These are phyloP conservation scores for Lasiodiplodia citricola DNA, from an alignment of 2,329 filamentous ascomycete species.

Conservation along the genomic window DNA sequence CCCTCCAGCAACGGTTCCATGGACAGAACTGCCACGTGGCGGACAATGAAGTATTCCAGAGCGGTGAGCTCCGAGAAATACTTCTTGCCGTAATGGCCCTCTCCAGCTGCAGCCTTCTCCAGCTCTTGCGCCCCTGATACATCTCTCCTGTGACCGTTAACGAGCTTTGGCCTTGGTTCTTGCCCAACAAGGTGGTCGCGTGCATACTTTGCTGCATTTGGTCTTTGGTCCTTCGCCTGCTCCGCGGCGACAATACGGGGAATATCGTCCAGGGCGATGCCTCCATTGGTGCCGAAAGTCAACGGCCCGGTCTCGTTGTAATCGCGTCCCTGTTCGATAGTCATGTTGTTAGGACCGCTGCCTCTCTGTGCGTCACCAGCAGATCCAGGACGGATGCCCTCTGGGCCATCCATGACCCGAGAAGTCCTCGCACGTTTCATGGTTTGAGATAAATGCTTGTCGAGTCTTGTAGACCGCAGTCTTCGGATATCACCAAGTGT, in stretches of 20 bases:
- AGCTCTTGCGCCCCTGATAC: constrained; percentile 62
- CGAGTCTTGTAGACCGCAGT: constrained; percentile 88
- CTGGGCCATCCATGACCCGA: constrained; percentile 87
- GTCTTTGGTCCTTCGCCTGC: constrained; percentile 88
- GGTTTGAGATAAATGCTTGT: constrained; percentile 91
- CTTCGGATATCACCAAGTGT: constrained; percentile 94
- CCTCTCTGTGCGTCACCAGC: constrained; percentile 57
- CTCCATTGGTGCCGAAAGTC: constrained; percentile 82
- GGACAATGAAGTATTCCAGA: constrained; percentile 95
- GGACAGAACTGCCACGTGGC: constrained; percentile 90
- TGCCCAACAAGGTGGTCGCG: constrained; percentile 71
- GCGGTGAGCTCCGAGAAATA: constrained; percentile 97
- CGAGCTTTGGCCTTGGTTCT: constrained; percentile 70
- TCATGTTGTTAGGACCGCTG: constrained; percentile 52
- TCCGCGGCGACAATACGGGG: constrained; percentile 94
- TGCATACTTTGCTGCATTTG: constrained; percentile 77
- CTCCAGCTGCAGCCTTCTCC: constrained; percentile 57
- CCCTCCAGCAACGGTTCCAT: constrained; percentile 92
- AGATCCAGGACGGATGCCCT: constrained; percentile 73
- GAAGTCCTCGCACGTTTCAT: constrained; percentile 90
- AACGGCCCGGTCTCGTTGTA: constrained; percentile 73
- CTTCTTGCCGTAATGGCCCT: constrained; percentile 63
- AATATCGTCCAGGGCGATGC: constrained; percentile 93
- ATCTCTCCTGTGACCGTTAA: constrained; percentile 72
- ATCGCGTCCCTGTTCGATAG: constrained; percentile 81